These are phyloP conservation scores for Mycena alexandri DNA, from an alignment of 768 basidiomycete genomes.

Conservation along the genomic window DNA sequence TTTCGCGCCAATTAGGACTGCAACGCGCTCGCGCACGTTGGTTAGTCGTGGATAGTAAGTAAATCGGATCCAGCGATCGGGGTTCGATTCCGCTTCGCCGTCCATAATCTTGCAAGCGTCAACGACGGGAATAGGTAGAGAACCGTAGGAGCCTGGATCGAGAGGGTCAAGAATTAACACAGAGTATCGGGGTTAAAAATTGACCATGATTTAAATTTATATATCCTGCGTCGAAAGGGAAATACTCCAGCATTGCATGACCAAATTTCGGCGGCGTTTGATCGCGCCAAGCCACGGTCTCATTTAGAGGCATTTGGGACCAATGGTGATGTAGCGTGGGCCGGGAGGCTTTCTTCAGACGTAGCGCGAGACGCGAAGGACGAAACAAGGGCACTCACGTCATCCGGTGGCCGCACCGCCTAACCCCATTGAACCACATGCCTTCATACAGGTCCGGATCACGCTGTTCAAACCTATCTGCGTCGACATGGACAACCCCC, in stretches of 20 bases:
- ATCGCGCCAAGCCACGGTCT: conserved; percentile 27
- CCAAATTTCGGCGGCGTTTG: conserved; percentile 56
- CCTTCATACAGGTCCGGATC: too few species aligned
- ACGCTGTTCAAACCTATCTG: too few species aligned
- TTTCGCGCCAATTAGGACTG: conserved; percentile 60
- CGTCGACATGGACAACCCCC: conserved; percentile 6
- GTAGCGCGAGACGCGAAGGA: neutral
- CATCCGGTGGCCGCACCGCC: too few species aligned
- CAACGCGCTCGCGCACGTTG: conserved; percentile 58
- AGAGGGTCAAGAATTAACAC: conserved; percentile 15
- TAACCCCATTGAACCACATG: too few species aligned
- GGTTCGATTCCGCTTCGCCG: conserved; percentile 58
- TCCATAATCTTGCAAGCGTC: conserved; percentile 52
- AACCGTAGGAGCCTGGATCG: conserved; percentile 63
- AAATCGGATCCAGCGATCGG: conserved; percentile 62
- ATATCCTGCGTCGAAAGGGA: conserved; percentile 56
- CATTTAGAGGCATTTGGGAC: neutral
- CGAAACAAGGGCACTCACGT: neutral
- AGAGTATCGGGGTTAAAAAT: conserved; percentile 34
- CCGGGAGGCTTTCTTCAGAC: neutral
- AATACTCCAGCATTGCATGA: conserved; percentile 56
- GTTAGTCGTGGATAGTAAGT: conserved; percentile 46
- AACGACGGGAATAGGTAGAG: conserved; percentile 60
- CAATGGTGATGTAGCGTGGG: neutral
- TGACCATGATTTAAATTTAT: conserved; percentile 61